Base-by-base conservation (phyloP, 106 monocot species). In the Phalaenopsis aphrodite region DNA sequence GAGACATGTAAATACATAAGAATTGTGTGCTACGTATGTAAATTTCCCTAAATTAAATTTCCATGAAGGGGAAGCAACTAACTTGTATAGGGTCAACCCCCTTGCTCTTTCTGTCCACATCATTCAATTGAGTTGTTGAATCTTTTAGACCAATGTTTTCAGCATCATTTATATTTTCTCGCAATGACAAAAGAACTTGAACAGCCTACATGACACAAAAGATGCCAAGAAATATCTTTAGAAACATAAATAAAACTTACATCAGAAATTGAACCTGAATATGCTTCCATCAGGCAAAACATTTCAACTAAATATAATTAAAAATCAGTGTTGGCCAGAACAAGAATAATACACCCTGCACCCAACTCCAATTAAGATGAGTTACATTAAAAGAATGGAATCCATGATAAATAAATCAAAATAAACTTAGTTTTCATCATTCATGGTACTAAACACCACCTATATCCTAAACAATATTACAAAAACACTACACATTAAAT, bases 51-150 rank as follows among this genome's bases (percentile, higher is more conserved):
- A 52, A 52, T 52, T 52, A 64, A 23, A n/a, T 64, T 21, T 11
- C 61, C 5, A 64, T 64, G 61, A 7, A 64, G n/a, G 19, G 61
- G 5, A n/a, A 64, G 23, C 3, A 23, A 64, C 61, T 64, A 64
- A 64, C 61, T 64, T 64, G 61, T 64, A 64, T n/a, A 64, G 61
- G 61, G 61, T 64, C 61, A 64, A 64, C 23, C 61, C 19, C 21
- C 61, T 64, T 3, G 23, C 19, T 64, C 61, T 64, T 64, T 21
- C 5, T 64, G 61, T 64, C 61, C n/a, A 64, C 61, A 4, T 64
- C 61, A 64, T 64, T 64, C 61, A 64, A 24, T 23, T 21, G 1
- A 64, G 6, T 21, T 8, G 23, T 64, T 64, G 61, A 21, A 21
- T 64, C 61, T 7, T 52, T 52, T 5, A 64, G n/a, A 21, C 23